These are phyloP conservation scores for Aspergillus sp. DNA, from an alignment of 2,329 filamentous ascomycete species.

Conservation along the genomic window DNA sequence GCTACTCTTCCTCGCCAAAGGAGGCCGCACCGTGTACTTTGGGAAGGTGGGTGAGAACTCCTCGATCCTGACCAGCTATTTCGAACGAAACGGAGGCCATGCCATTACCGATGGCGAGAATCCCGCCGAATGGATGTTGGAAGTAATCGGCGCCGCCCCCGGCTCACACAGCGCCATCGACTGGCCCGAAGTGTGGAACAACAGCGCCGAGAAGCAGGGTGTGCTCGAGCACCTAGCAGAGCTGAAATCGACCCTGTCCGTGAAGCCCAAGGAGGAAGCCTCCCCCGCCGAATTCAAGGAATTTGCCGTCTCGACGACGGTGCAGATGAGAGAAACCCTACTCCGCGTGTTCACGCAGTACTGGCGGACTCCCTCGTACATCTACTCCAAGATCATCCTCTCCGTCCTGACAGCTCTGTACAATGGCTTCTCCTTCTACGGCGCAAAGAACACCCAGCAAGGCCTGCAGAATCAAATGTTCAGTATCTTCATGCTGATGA, in stretches of 20 bases:
- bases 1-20: constrained; percentile 62
- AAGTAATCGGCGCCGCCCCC: constrained; percentile 59
- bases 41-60: constrained; percentile 65
- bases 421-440: constrained; percentile 81
- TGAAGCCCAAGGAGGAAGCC: constrained; percentile 37
- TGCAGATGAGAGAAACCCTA: constrained; percentile 68
- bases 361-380: constrained; percentile 86
- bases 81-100: constrained; percentile 63
- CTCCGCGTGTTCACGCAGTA: constrained; percentile 83
- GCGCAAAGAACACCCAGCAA: constrained; percentile 70
- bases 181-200: constrained; percentile 64
- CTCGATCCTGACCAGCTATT: constrained; percentile 59
- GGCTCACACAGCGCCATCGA: constrained; percentile 63
- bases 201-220: constrained; percentile 44
- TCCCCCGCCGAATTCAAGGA: constrained; percentile 61
- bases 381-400: constrained; percentile 76
- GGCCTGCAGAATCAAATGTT: constrained; percentile 92
- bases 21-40: constrained; percentile 69
- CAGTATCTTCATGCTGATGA: constrained; percentile 80
- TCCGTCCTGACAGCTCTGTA: constrained; percentile 68
- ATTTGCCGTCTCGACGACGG: constrained; percentile 63
- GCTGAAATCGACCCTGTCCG: constrained; percentile 11
- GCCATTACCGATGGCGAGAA: constrained; percentile 63
- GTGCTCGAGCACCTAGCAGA: too few relatives aligned
- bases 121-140: constrained; percentile 74